phyloP scores from a whole-genome alignment of 2,329 filamentous ascomycete genomes.

The Exophiala viscosa region DNA sequence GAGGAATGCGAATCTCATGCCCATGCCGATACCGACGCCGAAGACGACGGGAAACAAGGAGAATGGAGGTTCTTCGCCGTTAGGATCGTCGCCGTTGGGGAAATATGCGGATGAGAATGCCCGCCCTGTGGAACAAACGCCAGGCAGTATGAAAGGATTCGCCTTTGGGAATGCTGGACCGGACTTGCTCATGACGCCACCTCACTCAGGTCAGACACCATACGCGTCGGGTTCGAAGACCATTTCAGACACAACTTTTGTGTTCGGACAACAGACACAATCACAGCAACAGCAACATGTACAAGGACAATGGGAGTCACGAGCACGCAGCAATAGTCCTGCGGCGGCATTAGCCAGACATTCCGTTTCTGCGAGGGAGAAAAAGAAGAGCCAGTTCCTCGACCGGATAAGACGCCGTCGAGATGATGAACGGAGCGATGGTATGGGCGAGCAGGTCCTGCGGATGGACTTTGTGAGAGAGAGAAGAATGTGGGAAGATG shows the following conservation, averaged over 20 bases:
- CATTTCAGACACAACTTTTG: no score
- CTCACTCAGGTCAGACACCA: no score
- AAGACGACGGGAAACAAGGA: not conserved
- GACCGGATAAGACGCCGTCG: conserved; percentile 39
- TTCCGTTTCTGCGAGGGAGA: conserved; percentile 23
- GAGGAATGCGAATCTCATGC: conserved; percentile 27
- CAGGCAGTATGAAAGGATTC: not conserved
- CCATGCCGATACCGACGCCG: not conserved
- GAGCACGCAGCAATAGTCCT: conserved; percentile 14
- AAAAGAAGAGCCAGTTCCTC: conserved; percentile 39
- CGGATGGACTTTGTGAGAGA: conserved; percentile 41
- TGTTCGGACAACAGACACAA: conserved; percentile 20
- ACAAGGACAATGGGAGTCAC: conserved; percentile 16
- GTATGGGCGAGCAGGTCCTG: conserved; percentile 42
- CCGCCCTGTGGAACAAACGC: not conserved
- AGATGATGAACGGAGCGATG: conserved; percentile 37
- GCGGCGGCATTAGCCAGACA: conserved; percentile 13
- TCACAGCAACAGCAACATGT: conserved; percentile 2
- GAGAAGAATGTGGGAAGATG: conserved; percentile 38
- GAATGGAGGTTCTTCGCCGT: not conserved
- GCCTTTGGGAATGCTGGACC: not conserved
- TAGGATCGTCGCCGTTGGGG: conserved; percentile 12
- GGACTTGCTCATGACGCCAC: no score
- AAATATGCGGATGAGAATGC: not conserved
- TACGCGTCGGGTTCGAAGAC: no score